Percentiles rank a stretch among this genome's conserved stretches.
Conservation (phyloP, 202 grass and related monocot species). For the Sporobolus alterniflorus region DNA sequence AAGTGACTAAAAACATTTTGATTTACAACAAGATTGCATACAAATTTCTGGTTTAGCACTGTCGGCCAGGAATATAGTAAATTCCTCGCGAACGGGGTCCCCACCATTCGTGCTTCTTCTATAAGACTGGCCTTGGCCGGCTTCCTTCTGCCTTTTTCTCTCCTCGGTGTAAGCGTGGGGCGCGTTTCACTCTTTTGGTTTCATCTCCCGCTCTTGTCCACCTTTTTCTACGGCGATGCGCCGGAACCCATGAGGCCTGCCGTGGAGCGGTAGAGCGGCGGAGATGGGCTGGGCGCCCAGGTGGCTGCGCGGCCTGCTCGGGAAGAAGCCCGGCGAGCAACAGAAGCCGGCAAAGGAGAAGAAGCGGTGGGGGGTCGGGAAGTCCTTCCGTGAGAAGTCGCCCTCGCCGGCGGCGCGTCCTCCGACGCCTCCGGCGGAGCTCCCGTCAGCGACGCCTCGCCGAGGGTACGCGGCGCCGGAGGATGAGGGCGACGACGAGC, state of each 20-base stretch:
- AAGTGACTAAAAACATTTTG: too few relatives aligned
- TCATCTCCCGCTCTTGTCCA: constrained; percentile 51
- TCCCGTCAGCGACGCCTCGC: constrained; percentile 8
- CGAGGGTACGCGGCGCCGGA: constrained; percentile 17
- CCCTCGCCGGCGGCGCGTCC: neutral
- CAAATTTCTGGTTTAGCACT: constrained; percentile 23
- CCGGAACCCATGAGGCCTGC: constrained; percentile 18
- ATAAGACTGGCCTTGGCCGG: constrained; percentile 46
- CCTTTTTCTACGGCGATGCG: neutral
- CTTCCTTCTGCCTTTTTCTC: neutral
- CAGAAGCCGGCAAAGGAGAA: constrained; percentile 45
- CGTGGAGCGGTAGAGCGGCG: constrained; percentile 14
- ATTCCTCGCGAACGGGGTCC: neutral
- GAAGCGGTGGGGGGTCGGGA: constrained; percentile 73
- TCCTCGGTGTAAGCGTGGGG: constrained; percentile 23
- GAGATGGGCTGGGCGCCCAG: constrained; percentile 73
- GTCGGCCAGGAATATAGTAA: neutral
- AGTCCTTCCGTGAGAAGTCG: constrained; percentile 72
- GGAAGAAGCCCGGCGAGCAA: constrained; percentile 46
- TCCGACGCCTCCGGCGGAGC: constrained; percentile 20
- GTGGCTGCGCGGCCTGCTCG: constrained; percentile 81
- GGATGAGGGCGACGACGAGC: constrained; percentile 45
- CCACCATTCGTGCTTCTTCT: constrained; percentile 17
- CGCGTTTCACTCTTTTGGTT: constrained; percentile 42
- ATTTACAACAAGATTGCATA: too few relatives aligned